Percentiles rank a stretch among this genome's conserved stretches.
phyloP scores from a whole-genome alignment of 306 rosid genomes.

The Vigna trinervia region DNA sequence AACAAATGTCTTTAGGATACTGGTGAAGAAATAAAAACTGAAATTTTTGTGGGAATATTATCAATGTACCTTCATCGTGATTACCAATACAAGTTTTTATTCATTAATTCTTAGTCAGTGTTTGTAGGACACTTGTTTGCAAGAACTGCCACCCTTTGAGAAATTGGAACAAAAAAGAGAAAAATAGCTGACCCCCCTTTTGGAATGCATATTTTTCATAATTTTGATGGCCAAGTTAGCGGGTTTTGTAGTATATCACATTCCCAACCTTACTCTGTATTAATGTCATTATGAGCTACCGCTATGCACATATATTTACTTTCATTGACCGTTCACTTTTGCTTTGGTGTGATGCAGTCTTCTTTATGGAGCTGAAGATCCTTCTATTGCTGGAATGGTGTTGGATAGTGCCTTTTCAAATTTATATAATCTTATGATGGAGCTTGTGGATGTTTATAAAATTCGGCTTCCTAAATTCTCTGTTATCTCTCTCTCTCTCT shows the following conservation, averaged over 20 bases:
- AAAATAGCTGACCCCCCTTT: neutral
- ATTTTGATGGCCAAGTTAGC: constrained; percentile 23
- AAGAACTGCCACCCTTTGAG: neutral
- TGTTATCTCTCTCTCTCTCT: constrained; percentile 54
- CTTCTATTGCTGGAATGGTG: constrained; percentile 97
- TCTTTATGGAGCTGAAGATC: constrained; percentile 98
- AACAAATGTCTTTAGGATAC: neutral
- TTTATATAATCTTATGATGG: constrained; percentile 95
- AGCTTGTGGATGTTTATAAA: constrained; percentile 96
- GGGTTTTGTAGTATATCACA: constrained; percentile 26
- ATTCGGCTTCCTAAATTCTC: constrained; percentile 99
- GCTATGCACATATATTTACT: constrained; percentile 13
- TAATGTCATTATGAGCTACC: constrained; percentile 25
- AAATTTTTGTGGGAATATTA: neutral
- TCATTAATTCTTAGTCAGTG: neutral
- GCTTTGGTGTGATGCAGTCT: constrained; percentile 65
- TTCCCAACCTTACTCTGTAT: constrained; percentile 26
- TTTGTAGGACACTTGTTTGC: neutral
- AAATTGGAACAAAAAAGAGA: constrained; percentile 13
- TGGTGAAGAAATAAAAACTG: neutral
- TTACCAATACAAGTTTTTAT: neutral
- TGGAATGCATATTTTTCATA: neutral
- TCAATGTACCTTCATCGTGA: neutral
- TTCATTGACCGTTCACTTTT: constrained; percentile 42
- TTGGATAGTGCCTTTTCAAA: constrained; percentile 98